These are phyloP conservation scores for Phoma sp. DNA, from an alignment of 2,329 filamentous ascomycete genomes.

Conservation along the genomic window DNA sequence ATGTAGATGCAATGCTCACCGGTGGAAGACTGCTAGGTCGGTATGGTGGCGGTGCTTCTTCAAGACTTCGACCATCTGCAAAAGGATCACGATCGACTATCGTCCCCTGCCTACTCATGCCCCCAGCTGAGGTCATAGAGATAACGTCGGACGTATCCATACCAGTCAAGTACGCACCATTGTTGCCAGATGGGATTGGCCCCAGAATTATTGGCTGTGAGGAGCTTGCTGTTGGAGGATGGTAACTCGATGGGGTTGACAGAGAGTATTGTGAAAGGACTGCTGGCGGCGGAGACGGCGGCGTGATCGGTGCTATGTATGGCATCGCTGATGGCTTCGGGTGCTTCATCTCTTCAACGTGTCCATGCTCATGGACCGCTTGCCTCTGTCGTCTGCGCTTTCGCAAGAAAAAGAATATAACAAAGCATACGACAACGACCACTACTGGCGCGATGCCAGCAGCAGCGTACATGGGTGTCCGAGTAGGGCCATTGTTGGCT, in stretches of 20 bases:
- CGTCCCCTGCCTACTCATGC: slow-evolving; percentile 15
- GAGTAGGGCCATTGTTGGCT: slow-evolving; percentile 13
- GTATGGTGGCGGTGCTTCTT: slow-evolving; percentile 47
- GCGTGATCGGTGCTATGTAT: slow-evolving; percentile 31
- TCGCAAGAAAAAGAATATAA: slow-evolving; percentile 36
- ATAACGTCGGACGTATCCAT: slow-evolving; percentile 48
- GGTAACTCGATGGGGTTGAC: slow-evolving; percentile 19
- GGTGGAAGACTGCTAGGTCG: slow-evolving; percentile 41
- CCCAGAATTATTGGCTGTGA: slow-evolving; percentile 44
- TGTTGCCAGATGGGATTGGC: slow-evolving; percentile 38
- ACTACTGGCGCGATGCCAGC: slow-evolving; percentile 34
- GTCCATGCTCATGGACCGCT: slow-evolving; percentile 9
- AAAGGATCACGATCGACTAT: slow-evolving; percentile 37
- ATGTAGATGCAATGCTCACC: slow-evolving; percentile 35
- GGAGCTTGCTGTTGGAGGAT: slow-evolving; percentile 24
- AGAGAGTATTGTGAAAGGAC: slow-evolving; percentile 23
- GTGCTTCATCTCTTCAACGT: slow-evolving; percentile 37
- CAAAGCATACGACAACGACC: slow-evolving; percentile 31
- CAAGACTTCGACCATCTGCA: slow-evolving; percentile 35
- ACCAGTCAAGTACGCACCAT: slow-evolving; percentile 45
- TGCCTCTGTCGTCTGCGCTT: slow-evolving; percentile 37
- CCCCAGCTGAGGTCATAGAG: slow-evolving; percentile 34
- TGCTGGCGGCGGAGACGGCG: slow-evolving; percentile 17
- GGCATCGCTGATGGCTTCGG: slow-evolving; percentile 15
- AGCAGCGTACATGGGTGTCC: slow-evolving; percentile 29